phyloP scores from a whole-genome alignment of 1,284 basidiomycete species.

The Calocybe gambosa region DNA sequence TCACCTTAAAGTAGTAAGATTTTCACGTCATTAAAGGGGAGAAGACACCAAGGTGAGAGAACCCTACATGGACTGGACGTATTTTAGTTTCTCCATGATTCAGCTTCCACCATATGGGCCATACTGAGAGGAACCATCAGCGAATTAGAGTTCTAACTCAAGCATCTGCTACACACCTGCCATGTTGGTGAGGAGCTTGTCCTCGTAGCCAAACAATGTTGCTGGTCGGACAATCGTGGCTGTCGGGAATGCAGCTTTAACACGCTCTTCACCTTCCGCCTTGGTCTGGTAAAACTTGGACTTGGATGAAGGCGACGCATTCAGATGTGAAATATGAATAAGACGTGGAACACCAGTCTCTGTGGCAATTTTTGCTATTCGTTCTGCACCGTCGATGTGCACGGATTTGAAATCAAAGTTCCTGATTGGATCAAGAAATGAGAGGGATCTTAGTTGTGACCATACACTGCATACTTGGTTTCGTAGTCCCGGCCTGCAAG shows the following conservation, averaged over 20 bases:
- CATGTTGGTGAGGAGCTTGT: constrained; percentile 91
- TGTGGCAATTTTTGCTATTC: constrained; percentile 79
- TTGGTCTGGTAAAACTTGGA: constrained; percentile 89
- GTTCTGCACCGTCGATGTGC: constrained; percentile 72
- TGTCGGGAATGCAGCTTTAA: constrained; percentile 78
- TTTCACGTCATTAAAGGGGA: constrained; percentile 9
- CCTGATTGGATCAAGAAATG: constrained; percentile 34
- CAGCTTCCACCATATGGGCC: constrained; percentile 93
- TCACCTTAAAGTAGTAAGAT: constrained; percentile 44
- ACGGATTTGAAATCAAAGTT: constrained; percentile 82
- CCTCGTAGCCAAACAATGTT: constrained; percentile 89
- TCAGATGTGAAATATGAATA: constrained; percentile 94
- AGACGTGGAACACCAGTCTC: constrained; percentile 79
- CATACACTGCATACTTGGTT: constrained; percentile 64
- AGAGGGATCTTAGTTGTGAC: constrained; percentile 1
- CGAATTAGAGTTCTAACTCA: constrained; percentile 14
- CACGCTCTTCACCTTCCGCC: constrained; percentile 85
- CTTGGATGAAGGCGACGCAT: constrained; percentile 75
- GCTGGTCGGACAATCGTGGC: constrained; percentile 90
- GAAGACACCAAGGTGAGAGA: constrained; percentile 15
- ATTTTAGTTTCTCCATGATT: constrained; percentile 85
- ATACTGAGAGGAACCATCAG: constrained; percentile 45
- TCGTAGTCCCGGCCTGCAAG: constrained; percentile 86
- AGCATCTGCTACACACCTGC: constrained; percentile 54
- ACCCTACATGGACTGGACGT: constrained; percentile 85